These are phyloP conservation scores for Skeletonema costatum DNA, from an alignment of 108 stramenopile species.

Conservation along the genomic window DNA sequence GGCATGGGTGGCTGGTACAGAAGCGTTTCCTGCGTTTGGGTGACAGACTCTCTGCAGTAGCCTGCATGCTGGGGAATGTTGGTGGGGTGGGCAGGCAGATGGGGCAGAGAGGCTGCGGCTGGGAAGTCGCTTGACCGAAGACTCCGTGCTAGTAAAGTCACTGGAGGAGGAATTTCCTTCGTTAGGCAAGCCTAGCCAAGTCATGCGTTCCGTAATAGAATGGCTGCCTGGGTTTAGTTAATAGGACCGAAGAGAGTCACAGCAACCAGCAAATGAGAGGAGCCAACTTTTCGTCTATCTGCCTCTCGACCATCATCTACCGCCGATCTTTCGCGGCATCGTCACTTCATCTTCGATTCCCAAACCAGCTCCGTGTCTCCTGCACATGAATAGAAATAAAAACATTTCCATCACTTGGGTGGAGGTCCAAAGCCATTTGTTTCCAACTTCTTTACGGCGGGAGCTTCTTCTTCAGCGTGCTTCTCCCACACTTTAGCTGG, in stretches of 20 bases:
- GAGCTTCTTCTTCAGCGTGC: conserved; percentile 20
- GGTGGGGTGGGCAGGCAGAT: conserved; percentile 38
- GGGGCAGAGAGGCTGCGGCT: conserved; percentile 13
- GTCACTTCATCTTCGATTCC: conserved; percentile 37
- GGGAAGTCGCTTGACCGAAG: conserved; percentile 22
- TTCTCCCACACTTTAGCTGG: conserved; percentile 18
- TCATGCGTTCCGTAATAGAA: conserved; percentile 6
- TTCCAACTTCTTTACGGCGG: conserved; percentile 26
- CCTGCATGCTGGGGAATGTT: conserved; percentile 30
- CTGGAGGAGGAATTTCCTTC: conserved; percentile 48
- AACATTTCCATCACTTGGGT: conserved; percentile 62
- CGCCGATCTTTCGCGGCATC: conserved; percentile 25
- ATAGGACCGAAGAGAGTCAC: background rate
- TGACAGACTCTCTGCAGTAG: background rate
- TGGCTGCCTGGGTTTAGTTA: conserved; percentile 19
- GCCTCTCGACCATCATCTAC: conserved; percentile 30
- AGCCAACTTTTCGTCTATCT: conserved; percentile 31
- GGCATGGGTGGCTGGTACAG: conserved; percentile 23
- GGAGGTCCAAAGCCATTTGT: conserved; percentile 29
- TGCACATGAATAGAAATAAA: conserved; percentile 43
- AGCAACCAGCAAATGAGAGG: conserved; percentile 11
- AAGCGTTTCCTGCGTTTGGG: conserved; percentile 75
- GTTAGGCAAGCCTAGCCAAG: conserved; percentile 17
- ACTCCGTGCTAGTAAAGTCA: conserved; percentile 31
- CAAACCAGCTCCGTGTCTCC: conserved; percentile 17